Evolutionary conservation across 2,329 filamentous ascomycete species (phyloP).

Genomic region (Fusarium armeniacum): DNA sequence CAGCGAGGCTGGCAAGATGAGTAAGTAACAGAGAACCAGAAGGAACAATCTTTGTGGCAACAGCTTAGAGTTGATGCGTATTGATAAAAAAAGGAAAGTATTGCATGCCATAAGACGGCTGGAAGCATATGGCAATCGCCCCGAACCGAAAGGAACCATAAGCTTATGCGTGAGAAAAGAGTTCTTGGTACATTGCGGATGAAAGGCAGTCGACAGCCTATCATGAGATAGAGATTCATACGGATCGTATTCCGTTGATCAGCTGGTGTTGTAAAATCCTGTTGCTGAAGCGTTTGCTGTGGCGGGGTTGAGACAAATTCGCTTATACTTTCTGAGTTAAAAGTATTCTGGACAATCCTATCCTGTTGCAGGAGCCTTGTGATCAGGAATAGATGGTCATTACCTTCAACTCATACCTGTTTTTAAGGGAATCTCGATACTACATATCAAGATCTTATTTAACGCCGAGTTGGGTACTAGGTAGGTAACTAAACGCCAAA

Average conservation of each 20-base stretch:
- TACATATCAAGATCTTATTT: conserved; percentile 4
- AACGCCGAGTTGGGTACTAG: conserved; percentile 1
- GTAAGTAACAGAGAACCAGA: conserved; percentile 8
- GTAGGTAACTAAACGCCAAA: not conserved
- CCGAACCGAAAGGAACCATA: conserved; percentile 36
- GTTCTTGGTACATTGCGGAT: not conserved
- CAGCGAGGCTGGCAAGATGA: conserved; percentile 22
- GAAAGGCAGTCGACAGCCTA: conserved; percentile 2
- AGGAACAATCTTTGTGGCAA: conserved; percentile 27
- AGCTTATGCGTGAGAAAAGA: conserved; percentile 17
- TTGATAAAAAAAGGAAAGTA: not conserved
- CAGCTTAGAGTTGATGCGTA: conserved; percentile 18
- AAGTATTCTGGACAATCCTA: not conserved
- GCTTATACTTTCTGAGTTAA: conserved; percentile 8
- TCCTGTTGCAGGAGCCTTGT: conserved; percentile 3
- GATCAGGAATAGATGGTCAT: conserved; percentile 18
- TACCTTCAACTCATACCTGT: not conserved
- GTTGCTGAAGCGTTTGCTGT: conserved; percentile 5
- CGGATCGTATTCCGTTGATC: conserved; percentile 17
- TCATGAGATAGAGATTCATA: conserved; percentile 13
- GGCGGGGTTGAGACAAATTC: conserved; percentile 12
- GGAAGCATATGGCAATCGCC: conserved; percentile 20
- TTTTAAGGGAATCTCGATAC: conserved; percentile 2
- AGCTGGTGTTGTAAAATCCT: conserved; percentile 6
- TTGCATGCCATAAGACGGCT: conserved; percentile 29